These are phyloP conservation scores for Lentinula lateritia DNA, from an alignment of 768 basidiomycete genomes.

Conservation along the genomic window DNA sequence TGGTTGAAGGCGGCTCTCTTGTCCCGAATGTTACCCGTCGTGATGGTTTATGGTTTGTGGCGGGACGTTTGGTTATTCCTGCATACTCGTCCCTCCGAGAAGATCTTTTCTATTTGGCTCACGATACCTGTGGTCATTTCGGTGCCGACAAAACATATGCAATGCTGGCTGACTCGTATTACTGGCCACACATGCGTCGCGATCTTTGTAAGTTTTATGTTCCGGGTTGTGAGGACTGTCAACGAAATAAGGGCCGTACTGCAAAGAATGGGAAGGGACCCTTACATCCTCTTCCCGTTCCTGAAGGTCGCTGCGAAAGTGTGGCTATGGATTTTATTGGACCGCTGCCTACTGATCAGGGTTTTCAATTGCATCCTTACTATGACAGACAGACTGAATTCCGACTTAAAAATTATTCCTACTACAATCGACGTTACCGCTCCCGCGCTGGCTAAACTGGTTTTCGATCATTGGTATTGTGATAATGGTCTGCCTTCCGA, in stretches of 20 bases:
- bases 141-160: conserved; percentile 13
- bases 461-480: conserved; percentile 18
- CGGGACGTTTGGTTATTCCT: conserved; percentile 4
- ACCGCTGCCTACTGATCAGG: conserved; percentile 16
- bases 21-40: not conserved
- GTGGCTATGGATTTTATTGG: conserved; percentile 13
- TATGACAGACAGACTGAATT: not conserved
- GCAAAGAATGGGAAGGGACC: conserved; percentile 1
- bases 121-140: conserved; percentile 12
- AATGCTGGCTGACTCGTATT: conserved; percentile 8
- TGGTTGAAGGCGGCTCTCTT: conserved; percentile 12
- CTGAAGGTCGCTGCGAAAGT: not conserved
- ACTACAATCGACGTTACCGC: conserved; percentile 7
- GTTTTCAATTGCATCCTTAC: conserved; percentile 18
- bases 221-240: conserved; percentile 16
- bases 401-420: conserved; percentile 13
- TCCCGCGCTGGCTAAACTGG: conserved; percentile 7
- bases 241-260: conserved; percentile 20
- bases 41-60: conserved; percentile 1
- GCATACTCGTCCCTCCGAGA: not conserved
- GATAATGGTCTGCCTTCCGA: conserved; percentile 19
- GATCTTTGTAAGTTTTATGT: conserved; percentile 20
- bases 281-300: not conserved
- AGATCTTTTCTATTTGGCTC: conserved; percentile 10
- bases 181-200: conserved; percentile 17